Evolutionary conservation across 2,329 filamentous ascomycete genomes (phyloP), one percentile per base, ranked within the genome.

Genomic region (Ophiocordyceps australis): DNA sequence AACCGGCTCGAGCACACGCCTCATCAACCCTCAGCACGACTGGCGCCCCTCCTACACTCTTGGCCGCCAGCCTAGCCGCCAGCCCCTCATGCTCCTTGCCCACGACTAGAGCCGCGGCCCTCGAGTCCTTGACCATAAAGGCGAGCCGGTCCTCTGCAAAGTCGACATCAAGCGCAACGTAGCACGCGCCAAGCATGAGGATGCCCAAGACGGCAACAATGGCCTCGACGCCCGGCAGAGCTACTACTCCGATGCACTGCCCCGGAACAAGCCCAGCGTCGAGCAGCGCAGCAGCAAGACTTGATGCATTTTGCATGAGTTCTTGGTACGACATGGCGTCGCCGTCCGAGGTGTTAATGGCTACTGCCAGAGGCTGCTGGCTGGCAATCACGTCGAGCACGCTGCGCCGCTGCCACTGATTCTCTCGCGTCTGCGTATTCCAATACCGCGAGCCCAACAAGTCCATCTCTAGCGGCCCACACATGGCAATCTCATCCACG

Each of bases 311-410:
- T 20, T 35, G 30, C 21, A 38, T 28, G 26, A 39, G 31, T 31
- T 38, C 31, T 28, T 30, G 32, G 32, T 39, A 39, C n/a, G 34
- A 31, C 20, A 35, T 28, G 29, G 31, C 34, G 27, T 30, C 26
- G 32, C 35, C 30, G 34, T 38, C 37, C 34, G 37, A 39, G 14
- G 37, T 36, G 31, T 38, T 35, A 23, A 40, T 35, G 29, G 38
- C 38, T 17, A 31, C 26, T 25, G 32, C 30, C 31, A 34, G 29
- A 28, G 38, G 36, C 23, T 38, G 32, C 30, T 36, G 31, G 29
- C 28, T 35, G 27, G 38, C 38, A 28, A 36, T 38, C 27, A 30
- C 29, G 28, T 39, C 35, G 23, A 36, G 10, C n/a, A 39, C 35
- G 14, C 31, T 32, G 22, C 33, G 23, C 20, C 31, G 29, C 20